Base-by-base conservation (phyloP, 1,284 basidiomycete genomes). In the Xerocomus minutiporus region DNA sequence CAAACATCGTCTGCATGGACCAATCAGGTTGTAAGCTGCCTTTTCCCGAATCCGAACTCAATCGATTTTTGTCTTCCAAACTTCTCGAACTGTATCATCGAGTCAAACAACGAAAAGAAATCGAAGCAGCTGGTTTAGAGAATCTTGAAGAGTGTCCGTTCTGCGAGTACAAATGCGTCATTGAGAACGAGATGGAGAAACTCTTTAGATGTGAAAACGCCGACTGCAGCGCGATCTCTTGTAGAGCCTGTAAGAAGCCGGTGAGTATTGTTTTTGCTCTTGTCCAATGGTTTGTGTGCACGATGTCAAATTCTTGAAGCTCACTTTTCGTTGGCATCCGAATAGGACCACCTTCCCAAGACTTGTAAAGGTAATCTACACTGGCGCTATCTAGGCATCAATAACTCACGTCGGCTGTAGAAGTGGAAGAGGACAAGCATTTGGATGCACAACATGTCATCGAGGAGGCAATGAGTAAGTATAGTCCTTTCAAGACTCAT, bases 401-500 rank as follows among this genome's bases (percentile, higher is more conserved):
- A 1, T 1, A 12, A 11, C 50, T 56, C 32, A 59, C 11, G 43
- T 31, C 15, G 39, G 28, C 35, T 54, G 28, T 58, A 88, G 87
- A 92, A 68, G 73, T 79, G 54, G 84, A 86, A 55, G 77, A 83
- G 7, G 89, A 93, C 64, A 82, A 79, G 55, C 80, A 81, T 51
- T 69, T 93, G 8, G 80, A 90, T 68, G 84, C 79, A 9, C 78
- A 83, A 46, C 91, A 94, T 71, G 67, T 77, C 0, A 77, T 95
- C 35, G 92, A 94, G 64, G 92, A 95, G 66, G 92, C 91, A 4
- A 93, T 95, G 91, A 89, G 88, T 87, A 60, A 45, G 81, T 25
- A 1, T 29, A 7, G n/a, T 39, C 4, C 23, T 46, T 46, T 11
- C 8, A 6, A 43, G 50, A 23, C 50, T 4, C 46, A 17, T 20